Evolutionary conservation across 768 basidiomycete species (phyloP).

Genomic region (Asterophora lycoperdoides): DNA sequence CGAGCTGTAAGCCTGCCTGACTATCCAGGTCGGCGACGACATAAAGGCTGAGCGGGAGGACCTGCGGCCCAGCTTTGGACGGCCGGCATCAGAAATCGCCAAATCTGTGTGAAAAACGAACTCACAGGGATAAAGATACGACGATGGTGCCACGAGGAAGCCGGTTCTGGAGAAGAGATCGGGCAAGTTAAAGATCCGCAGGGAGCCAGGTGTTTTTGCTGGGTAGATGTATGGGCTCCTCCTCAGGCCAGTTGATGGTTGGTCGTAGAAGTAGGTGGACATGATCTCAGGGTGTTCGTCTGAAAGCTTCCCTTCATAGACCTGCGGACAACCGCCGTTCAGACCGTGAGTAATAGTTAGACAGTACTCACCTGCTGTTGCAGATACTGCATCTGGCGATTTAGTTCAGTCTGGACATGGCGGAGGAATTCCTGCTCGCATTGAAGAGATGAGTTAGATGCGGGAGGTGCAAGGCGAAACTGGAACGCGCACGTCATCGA

Average conservation of each 20-base stretch:
- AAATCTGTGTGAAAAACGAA: not conserved
- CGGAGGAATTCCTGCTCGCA: constrained; percentile 55
- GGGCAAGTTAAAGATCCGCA: constrained; percentile 52
- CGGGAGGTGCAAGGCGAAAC: not conserved
- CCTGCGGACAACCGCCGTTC: constrained; percentile 29
- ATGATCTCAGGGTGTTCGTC: constrained; percentile 50
- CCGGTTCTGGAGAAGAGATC: constrained; percentile 47
- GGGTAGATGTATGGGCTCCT: constrained; percentile 79
- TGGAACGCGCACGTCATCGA: constrained; percentile 56
- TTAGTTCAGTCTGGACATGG: constrained; percentile 57
- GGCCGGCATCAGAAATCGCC: not conserved
- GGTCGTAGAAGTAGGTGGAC: constrained; percentile 84
- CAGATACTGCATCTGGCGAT: constrained; percentile 57
- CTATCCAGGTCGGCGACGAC: constrained; percentile 79
- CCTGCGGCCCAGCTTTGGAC: constrained; percentile 25
- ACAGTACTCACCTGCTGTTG: constrained; percentile 55
- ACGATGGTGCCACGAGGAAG: constrained; percentile 35
- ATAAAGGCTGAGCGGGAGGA: constrained; percentile 47
- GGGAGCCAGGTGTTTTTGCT: constrained; percentile 35
- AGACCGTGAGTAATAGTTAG: not conserved
- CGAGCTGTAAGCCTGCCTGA: constrained; percentile 49
- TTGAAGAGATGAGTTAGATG: not conserved
- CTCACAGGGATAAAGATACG: constrained; percentile 67
- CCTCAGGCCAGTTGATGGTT: constrained; percentile 63
- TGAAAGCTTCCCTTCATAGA: constrained; percentile 54